Conservation (phyloP, 306 rosid species). For the Fragaria nilgerrensis region DNA sequence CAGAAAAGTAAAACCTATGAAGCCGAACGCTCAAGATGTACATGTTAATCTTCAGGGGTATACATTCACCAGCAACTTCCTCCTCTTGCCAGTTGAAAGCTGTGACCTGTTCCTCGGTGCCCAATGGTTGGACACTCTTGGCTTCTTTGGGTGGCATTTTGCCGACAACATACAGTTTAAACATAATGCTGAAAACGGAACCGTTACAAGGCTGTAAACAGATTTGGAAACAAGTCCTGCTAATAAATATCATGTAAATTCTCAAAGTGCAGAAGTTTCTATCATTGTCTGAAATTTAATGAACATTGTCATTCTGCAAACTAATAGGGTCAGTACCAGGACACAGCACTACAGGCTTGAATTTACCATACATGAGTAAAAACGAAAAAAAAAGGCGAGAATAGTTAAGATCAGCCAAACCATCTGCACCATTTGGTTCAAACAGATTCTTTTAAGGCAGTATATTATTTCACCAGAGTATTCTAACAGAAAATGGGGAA, state of each 20-base stretch:
- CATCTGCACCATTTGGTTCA: background rate
- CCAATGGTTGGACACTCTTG: no score
- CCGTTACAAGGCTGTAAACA: background rate
- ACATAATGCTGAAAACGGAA: background rate
- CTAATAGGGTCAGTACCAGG: background rate
- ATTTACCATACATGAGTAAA: background rate
- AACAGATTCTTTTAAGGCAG: background rate
- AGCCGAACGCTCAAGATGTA: background rate
- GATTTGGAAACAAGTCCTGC: background rate
- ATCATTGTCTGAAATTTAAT: background rate
- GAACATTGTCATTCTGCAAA: background rate
- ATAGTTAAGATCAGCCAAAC: background rate
- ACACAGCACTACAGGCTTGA: background rate
- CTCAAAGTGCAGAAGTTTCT: background rate
- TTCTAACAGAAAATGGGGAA: background rate
- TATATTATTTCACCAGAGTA: background rate
- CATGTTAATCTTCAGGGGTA: no score
- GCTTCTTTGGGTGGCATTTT: no score
- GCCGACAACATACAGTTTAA: background rate
- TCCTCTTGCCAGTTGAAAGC: no score
- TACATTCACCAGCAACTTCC: no score
- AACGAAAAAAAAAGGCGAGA: background rate
- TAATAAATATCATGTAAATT: background rate
- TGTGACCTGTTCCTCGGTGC: no score
- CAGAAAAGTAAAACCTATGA: background rate